Percentiles rank a stretch among this genome's conserved stretches.
Evolutionary conservation across 2,329 filamentous ascomycete species (phyloP).

Genomic region (Verticillium zaregamsianum): DNA sequence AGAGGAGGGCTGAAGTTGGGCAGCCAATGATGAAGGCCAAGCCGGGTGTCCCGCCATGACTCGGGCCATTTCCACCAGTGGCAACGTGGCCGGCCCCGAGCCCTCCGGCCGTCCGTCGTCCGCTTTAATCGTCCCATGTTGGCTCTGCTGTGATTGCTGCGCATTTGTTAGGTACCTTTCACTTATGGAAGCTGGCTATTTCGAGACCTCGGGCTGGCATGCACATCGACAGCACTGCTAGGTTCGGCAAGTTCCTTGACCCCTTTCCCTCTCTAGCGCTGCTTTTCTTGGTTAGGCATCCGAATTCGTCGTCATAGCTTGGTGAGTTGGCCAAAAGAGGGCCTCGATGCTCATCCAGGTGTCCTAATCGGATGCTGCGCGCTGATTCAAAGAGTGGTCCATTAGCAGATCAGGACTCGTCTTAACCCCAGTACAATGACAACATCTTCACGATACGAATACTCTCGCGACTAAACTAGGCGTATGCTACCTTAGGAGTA

Average conservation of each 20-base stretch:
- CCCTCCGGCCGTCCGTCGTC: background rate
- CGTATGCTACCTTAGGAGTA: no score
- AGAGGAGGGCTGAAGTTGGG: background rate
- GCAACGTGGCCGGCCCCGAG: background rate
- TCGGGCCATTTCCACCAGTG: background rate
- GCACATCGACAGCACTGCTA: background rate
- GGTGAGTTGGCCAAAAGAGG: background rate
- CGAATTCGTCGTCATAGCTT: background rate
- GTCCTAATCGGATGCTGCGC: background rate
- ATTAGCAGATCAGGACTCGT: no score
- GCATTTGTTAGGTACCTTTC: background rate
- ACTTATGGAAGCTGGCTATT: background rate
- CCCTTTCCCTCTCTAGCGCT: background rate
- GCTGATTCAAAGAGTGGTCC: background rate
- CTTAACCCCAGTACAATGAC: no score
- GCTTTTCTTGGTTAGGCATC: background rate
- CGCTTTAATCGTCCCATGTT: background rate
- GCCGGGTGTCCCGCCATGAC: background rate
- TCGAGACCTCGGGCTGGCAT: background rate
- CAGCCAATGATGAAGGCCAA: background rate
- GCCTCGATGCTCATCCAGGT: background rate
- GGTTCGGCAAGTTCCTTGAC: background rate
- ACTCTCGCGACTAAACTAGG: no score
- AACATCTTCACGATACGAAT: no score
- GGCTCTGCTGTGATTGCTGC: background rate